These are phyloP conservation scores for Ambrosia artemisiifolia DNA, from an alignment of 129 eudicot genomes.

Conservation along the genomic window DNA sequence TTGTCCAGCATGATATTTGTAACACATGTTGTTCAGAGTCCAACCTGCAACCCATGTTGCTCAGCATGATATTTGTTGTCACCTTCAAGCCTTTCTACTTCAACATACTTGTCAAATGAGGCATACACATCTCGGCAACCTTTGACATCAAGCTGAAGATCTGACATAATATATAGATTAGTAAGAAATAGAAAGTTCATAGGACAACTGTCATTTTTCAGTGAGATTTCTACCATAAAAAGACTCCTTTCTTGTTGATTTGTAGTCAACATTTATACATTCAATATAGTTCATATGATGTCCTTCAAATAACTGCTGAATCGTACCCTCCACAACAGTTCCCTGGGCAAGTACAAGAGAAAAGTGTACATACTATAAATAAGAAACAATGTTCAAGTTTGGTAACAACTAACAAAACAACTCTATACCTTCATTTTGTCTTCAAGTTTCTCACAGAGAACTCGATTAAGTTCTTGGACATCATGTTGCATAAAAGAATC, in stretches of 20 bases:
- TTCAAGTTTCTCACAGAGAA: conserved; percentile 97
- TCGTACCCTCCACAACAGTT: conserved; percentile 97
- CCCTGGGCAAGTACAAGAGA: conserved; percentile 46
- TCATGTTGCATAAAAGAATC: conserved; percentile 97
- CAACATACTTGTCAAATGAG: conserved; percentile 98
- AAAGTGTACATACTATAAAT: conserved; percentile 3
- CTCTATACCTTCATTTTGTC: conserved; percentile 85
- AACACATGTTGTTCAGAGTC: conserved; percentile 14
- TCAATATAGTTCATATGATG: conserved; percentile 94
- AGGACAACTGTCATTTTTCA: background rate
- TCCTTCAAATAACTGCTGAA: conserved; percentile 91
- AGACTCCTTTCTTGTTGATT: conserved; percentile 89
- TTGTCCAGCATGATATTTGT: background rate
- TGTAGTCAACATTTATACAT: conserved; percentile 84
- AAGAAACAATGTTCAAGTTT: conserved; percentile 13
- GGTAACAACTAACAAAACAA: conserved; percentile 4
- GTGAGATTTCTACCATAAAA: conserved; percentile 58
- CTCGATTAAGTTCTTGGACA: conserved; percentile 94
- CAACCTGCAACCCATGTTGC: conserved; percentile 88
- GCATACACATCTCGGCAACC: conserved; percentile 94
- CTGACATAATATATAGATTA: conserved; percentile 40
- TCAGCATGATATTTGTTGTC: conserved; percentile 96
- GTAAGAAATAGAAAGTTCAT: conserved; percentile 1
- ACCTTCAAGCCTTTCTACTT: conserved; percentile 87
- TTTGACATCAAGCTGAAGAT: conserved; percentile 97